Evolutionary conservation across 2,329 filamentous ascomycete species (phyloP), one percentile per base, ranked within the genome.

Genomic region (Aspergillus sp.): DNA sequence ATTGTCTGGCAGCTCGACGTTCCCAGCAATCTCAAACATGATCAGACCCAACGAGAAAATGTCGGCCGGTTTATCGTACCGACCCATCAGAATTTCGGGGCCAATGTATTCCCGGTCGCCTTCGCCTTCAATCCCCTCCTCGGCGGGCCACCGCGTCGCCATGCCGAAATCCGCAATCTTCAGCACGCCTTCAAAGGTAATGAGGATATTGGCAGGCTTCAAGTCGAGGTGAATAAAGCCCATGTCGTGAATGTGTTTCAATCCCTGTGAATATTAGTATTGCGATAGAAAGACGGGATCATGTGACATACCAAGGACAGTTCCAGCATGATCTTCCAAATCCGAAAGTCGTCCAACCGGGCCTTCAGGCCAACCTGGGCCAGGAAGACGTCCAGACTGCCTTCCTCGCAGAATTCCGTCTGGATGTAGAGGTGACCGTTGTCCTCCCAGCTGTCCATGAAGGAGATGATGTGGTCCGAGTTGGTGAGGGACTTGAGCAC

Each of bases 291-390:
- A 21, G 23, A 21, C 21, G 34, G 21, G 29, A n/a, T 14, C 31
- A 34, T 7, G n/a, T 43, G n/a, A 78, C 88, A 75, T 83, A 94
- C 91, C 78, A 88, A 77, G 64, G 87, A 83, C 54, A 96, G 74
- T 71, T 99, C 94, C 40, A 96, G 82, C 63, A 97, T 77, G 53
- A 97, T 93, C 77, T 99, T 99, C 91, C 94, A 99, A 71, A 97
- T 97, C 56, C 94, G 85, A 75, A 99, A 99, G 70, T 97, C 94
- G 72, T 99, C 94, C 59, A 99, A 76, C 62, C 93, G 84, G 44
- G 91, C 92, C 68, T 89, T 91, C 56, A 87, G 81, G 20, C 94
- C 94, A 55, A 91, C 85, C 53, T 88, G 84, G n/a, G 84, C 82
- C 25, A 99, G 80, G 68, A 97, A 99, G 14, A 85, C 81, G 68